These are phyloP conservation scores for Triticum urartu DNA, from an alignment of 176 grass and related monocot species.

Conservation along the genomic window DNA sequence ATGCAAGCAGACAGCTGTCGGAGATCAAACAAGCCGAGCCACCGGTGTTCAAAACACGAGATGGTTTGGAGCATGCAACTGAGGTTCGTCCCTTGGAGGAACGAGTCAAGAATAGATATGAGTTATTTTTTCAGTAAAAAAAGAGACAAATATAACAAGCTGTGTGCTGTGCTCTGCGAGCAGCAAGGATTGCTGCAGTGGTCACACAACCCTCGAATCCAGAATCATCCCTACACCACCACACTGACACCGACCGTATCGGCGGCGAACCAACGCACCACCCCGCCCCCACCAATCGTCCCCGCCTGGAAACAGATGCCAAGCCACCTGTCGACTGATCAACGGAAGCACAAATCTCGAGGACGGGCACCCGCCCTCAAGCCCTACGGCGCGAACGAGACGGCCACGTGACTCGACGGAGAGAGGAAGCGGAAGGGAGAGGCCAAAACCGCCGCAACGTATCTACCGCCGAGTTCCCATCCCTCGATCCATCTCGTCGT, in stretches of 20 bases:
- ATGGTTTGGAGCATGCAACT: not conserved
- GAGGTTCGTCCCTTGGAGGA: not conserved
- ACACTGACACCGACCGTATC: not conserved
- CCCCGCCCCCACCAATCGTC: not conserved
- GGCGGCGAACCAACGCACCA: not conserved
- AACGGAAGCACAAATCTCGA: slow-evolving; percentile 33
- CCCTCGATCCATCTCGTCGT: not conserved
- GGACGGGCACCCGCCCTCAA: not conserved
- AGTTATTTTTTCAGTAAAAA: not conserved
- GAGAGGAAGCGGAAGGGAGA: not conserved
- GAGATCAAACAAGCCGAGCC: not conserved
- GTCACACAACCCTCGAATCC: not conserved
- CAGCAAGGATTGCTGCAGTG: not conserved
- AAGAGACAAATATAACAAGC: not conserved
- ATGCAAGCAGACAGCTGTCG: not conserved
- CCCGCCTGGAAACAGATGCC: not conserved
- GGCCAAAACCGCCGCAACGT: not conserved
- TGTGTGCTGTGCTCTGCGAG: not conserved
- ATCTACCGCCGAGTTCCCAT: not conserved
- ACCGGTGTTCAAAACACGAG: not conserved
- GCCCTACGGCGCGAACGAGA: slow-evolving; percentile 26
- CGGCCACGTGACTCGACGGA: not conserved
- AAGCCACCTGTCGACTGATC: slow-evolving; percentile 26
- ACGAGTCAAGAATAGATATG: not conserved
- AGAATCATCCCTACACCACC: not conserved